These are phyloP conservation scores for Penicillium tannophilum DNA, from an alignment of 495 filamentous ascomycete genomes.

Conservation along the genomic window DNA sequence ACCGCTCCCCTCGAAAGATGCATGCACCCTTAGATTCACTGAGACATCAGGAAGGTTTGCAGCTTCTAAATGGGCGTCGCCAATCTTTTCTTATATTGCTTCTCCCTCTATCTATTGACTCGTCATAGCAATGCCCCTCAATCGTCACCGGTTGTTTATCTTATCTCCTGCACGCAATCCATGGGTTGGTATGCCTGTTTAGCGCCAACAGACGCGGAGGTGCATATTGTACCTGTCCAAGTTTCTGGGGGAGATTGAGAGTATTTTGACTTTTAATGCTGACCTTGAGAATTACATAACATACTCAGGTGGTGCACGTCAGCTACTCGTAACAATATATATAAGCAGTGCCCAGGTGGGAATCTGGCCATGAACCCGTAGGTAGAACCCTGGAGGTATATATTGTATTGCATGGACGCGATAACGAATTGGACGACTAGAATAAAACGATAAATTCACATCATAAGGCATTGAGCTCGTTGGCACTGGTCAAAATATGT, in stretches of 20 bases:
- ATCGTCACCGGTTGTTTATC: conserved; percentile 32
- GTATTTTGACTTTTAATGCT: too few species aligned
- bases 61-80: background rate
- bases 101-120: background rate
- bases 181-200: conserved; percentile 12
- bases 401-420: background rate
- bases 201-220: background rate
- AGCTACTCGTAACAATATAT: too few species aligned
- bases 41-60: background rate
- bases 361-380: too few species aligned
- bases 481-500: conserved; percentile 64
- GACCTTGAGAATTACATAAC: too few species aligned
- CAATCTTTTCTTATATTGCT: conserved; percentile 5
- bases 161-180: conserved; percentile 23
- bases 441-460: conserved; percentile 39
- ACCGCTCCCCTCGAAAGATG: conserved; percentile 14
- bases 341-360: too few species aligned
- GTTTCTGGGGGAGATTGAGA: too few species aligned
- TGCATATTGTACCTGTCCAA: background rate
- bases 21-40: background rate
- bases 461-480: conserved; percentile 51
- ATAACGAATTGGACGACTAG: background rate
- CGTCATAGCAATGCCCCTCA: conserved; percentile 22
- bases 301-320: too few species aligned
- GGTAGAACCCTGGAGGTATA: background rate